phyloP scores from a whole-genome alignment of 768 basidiomycete species.

The Termitomyces bulborhizus region DNA sequence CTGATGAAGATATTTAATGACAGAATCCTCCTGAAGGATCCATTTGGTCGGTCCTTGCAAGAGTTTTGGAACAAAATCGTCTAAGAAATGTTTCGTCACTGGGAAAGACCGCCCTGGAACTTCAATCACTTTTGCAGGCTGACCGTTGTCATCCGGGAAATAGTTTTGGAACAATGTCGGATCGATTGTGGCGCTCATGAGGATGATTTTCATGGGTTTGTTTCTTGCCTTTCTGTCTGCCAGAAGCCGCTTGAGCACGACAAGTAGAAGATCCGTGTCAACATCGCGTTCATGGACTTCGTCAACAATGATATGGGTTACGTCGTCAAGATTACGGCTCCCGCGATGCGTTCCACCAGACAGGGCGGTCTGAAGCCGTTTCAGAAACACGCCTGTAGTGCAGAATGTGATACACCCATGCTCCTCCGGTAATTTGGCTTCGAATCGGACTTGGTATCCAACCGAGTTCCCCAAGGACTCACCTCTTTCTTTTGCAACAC shows the following conservation, averaged over 20 bases:
- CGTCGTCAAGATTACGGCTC: slow-evolving; percentile 51
- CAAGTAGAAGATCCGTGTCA: slow-evolving; percentile 85
- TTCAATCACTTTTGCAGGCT: slow-evolving; percentile 65
- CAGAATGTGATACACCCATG: slow-evolving; percentile 89
- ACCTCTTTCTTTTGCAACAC: slow-evolving; percentile 85
- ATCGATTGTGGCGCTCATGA: slow-evolving; percentile 97
- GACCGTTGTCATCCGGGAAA: slow-evolving; percentile 59
- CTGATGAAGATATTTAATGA: slow-evolving; percentile 63
- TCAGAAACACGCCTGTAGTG: slow-evolving; percentile 88
- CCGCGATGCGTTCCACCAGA: slow-evolving; percentile 30
- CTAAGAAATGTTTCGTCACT: slow-evolving; percentile 75
- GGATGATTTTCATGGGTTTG: slow-evolving; percentile 75
- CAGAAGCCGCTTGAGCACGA: slow-evolving; percentile 81
- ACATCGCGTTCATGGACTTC: slow-evolving; percentile 96
- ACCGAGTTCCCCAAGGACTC: slow-evolving; percentile 64
- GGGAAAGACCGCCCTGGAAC: slow-evolving; percentile 92
- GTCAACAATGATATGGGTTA: slow-evolving; percentile 90
- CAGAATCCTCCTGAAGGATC: slow-evolving; percentile 67
- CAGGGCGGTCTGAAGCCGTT: slow-evolving; percentile 74
- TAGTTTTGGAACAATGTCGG: slow-evolving; percentile 85
- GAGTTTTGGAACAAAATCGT: slow-evolving; percentile 62
- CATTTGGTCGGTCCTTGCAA: slow-evolving; percentile 38
- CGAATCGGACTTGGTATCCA: slow-evolving; percentile 92
- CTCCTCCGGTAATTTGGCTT: slow-evolving; percentile 67
- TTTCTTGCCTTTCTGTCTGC: slow-evolving; percentile 64